These are phyloP conservation scores for Vigna mungo DNA, from an alignment of 306 rosid species.

Conservation along the genomic window DNA sequence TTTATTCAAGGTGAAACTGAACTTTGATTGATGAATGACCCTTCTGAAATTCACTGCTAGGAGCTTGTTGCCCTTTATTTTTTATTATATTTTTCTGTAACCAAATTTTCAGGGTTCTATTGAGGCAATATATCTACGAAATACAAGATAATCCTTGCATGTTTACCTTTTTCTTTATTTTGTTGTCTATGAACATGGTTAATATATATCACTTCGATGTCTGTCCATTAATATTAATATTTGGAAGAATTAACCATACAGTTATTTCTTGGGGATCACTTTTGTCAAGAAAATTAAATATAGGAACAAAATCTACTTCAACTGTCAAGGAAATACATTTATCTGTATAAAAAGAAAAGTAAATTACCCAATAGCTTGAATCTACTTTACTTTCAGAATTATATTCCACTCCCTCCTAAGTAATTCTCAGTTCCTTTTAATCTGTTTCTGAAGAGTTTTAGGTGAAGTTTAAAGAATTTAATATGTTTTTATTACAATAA, in stretches of 20 bases:
- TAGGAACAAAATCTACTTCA: neutral
- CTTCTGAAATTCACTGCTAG: constrained; percentile 39
- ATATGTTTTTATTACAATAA: no score
- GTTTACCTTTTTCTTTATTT: neutral
- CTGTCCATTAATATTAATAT: neutral
- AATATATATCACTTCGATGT: neutral
- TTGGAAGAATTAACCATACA: neutral
- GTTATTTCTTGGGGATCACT: neutral
- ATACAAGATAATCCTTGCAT: constrained; percentile 29
- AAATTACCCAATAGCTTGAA: neutral
- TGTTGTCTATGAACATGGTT: neutral
- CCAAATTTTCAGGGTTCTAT: constrained; percentile 15
- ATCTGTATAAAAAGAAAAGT: no score
- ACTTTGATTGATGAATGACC: constrained; percentile 48
- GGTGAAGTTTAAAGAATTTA: neutral
- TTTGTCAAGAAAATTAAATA: neutral
- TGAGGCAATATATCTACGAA: constrained; percentile 38
- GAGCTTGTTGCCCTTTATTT: neutral
- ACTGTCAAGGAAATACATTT: no score
- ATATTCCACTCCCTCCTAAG: neutral
- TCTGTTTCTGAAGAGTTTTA: no score
- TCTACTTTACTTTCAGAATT: neutral
- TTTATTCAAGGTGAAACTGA: constrained; percentile 39
- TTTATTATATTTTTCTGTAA: constrained; percentile 30
- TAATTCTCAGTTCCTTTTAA: no score